A percentile compares a stretch with the other conserved stretches of the same genome.
These are phyloP conservation scores for Omphalotus guepiniiformis DNA, from an alignment of 768 basidiomycete species.

Conservation along the genomic window DNA sequence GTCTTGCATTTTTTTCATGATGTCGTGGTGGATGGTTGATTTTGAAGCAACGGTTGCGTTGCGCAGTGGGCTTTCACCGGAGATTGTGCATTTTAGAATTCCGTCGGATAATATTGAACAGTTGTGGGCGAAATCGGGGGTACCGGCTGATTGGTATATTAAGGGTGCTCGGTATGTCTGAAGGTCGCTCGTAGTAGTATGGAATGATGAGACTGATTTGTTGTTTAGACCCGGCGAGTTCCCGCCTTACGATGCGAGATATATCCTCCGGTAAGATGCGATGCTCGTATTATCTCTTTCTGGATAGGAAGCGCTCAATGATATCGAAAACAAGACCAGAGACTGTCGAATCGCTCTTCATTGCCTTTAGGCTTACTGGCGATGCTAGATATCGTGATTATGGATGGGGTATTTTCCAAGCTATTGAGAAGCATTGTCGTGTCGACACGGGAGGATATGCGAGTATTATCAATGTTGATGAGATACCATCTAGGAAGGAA, in stretches of 20 bases:
- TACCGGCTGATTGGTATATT: slow-evolving; percentile 84
- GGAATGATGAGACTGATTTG: neutral
- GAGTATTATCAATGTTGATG: slow-evolving; percentile 80
- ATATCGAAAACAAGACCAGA: slow-evolving; percentile 83
- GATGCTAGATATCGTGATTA: slow-evolving; percentile 74
- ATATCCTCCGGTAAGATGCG: slow-evolving; percentile 74
- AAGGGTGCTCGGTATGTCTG: slow-evolving; percentile 63
- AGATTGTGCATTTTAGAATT: slow-evolving; percentile 83
- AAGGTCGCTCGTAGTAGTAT: neutral
- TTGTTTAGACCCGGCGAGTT: slow-evolving; percentile 29
- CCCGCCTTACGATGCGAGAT: slow-evolving; percentile 79
- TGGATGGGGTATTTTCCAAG: slow-evolving; percentile 87
- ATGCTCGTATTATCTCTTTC: no score
- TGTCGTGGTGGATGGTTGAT: neutral
- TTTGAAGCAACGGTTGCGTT: neutral
- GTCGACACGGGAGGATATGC: slow-evolving; percentile 82
- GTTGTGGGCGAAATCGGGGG: slow-evolving; percentile 23
- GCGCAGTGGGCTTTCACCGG: slow-evolving; percentile 78
- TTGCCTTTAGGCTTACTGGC: slow-evolving; percentile 88
- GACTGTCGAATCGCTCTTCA: slow-evolving; percentile 90
- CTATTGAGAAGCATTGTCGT: slow-evolving; percentile 81
- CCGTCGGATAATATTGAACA: slow-evolving; percentile 50
- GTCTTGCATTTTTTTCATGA: neutral
- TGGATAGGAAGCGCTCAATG: no score
- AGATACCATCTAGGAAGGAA: slow-evolving; percentile 58